Evolutionary conservation across 768 basidiomycete species (phyloP).

Genomic region (Suillus americanus): DNA sequence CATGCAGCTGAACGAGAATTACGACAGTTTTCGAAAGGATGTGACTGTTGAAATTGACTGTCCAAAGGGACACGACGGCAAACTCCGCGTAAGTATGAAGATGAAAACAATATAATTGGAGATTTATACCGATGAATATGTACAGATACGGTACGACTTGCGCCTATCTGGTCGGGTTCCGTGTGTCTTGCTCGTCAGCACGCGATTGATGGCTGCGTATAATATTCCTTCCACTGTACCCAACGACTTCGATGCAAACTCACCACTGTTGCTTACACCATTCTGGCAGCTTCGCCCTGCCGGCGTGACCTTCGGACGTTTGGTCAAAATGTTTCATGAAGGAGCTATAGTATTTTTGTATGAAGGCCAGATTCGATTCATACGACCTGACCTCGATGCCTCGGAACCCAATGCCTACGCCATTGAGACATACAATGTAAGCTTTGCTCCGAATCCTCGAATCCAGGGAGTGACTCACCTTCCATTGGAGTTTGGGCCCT

Average conservation of each 20-base stretch:
- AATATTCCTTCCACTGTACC: constrained; percentile 13
- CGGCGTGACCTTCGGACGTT: constrained; percentile 25
- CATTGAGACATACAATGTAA: constrained; percentile 21
- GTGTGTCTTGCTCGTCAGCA: constrained; percentile 20
- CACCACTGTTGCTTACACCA: constrained; percentile 9
- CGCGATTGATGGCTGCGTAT: constrained; percentile 30
- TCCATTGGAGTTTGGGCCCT: constrained; percentile 18
- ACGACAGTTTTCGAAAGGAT: constrained; percentile 20
- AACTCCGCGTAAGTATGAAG: constrained; percentile 20
- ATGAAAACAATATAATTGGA: background rate
- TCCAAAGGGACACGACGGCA: constrained; percentile 26
- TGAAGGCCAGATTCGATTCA: constrained; percentile 24
- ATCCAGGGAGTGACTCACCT: background rate
- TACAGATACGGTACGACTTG: constrained; percentile 29
- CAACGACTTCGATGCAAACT: constrained; percentile 6
- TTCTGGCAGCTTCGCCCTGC: constrained; percentile 23
- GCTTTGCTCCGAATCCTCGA: background rate
- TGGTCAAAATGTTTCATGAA: constrained; percentile 28
- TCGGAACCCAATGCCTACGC: constrained; percentile 14
- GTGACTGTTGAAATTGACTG: constrained; percentile 27
- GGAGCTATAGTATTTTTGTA: constrained; percentile 26
- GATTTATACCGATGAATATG: background rate
- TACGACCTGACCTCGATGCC: constrained; percentile 26
- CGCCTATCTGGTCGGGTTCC: constrained; percentile 27
- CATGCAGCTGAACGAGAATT: constrained; percentile 29